These are phyloP conservation scores for Leccinum disarticulatum DNA, from an alignment of 768 basidiomycete genomes.

Conservation along the genomic window DNA sequence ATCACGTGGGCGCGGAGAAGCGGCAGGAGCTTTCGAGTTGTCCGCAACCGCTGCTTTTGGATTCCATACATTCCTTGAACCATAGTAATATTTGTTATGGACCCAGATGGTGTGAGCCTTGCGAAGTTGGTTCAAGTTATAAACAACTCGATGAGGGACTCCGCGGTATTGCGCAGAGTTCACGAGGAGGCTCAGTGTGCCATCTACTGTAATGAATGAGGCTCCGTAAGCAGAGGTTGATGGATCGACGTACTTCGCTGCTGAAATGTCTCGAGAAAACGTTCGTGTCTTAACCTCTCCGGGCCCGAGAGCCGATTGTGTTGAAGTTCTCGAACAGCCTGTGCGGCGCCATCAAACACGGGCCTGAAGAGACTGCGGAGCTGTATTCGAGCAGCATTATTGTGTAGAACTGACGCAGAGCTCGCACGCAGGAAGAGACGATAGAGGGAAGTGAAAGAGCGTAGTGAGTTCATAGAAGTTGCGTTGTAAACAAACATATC, in stretches of 20 bases:
- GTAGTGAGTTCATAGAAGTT: slow-evolving; percentile 16
- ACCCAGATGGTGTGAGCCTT: slow-evolving; percentile 27
- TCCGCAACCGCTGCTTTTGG: slow-evolving; percentile 34
- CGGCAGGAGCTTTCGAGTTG: slow-evolving; percentile 16
- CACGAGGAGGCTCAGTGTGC: slow-evolving; percentile 60
- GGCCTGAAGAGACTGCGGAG: slow-evolving; percentile 55
- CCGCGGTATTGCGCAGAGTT: slow-evolving; percentile 65
- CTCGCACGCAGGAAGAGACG: slow-evolving; percentile 56
- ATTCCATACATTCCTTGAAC: slow-evolving; percentile 37
- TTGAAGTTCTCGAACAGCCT: slow-evolving; percentile 42
- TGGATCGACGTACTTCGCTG: slow-evolving; percentile 44
- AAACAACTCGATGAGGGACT: slow-evolving; percentile 56
- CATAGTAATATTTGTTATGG: slow-evolving; percentile 20
- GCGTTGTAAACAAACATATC: background rate
- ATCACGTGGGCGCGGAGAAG: slow-evolving; percentile 11
- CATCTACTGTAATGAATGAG: slow-evolving; percentile 54
- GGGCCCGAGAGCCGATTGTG: slow-evolving; percentile 20
- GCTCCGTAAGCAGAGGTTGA: background rate
- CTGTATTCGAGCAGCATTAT: slow-evolving; percentile 41
- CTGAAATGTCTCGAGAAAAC: slow-evolving; percentile 56
- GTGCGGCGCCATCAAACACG: slow-evolving; percentile 51
- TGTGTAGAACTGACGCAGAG: slow-evolving; percentile 59
- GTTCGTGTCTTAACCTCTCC: slow-evolving; percentile 34
- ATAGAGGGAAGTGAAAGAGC: slow-evolving; percentile 54
- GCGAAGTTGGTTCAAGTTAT: slow-evolving; percentile 46